Base-by-base conservation (phyloP, 2,329 filamentous ascomycete genomes). In the Colletotrichum salicis region DNA sequence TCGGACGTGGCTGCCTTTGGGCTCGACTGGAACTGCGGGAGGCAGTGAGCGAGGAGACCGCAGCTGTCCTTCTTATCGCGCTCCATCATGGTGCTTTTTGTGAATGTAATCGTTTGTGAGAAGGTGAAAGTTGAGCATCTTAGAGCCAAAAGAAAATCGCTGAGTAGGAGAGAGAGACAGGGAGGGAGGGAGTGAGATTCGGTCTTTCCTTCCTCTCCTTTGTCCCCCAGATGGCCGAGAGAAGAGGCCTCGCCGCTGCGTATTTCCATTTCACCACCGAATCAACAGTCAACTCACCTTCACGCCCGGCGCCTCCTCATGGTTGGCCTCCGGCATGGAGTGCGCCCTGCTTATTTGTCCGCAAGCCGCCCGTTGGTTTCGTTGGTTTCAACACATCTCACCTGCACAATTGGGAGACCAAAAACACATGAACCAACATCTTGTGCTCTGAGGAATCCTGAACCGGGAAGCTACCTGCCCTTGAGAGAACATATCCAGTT, bases 321-420 rank as follows among this genome's bases (percentile, higher is more conserved):
- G 6, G 54, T 45, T 37, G 64, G 63, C 68, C 64, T 58, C 68
- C 64, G 3, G n/a, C 57, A 57, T 71, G 5, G n/a, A 56, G 4
- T 67, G 35, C 61, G 56, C 48, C 68, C 41, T 37, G 10, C 35
- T 31, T 24, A 24, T 10, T 15, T 15, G 19, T n/a, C 19, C 41
- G 37, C n/a, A 51, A 52, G 67, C 67, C 51, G 37, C 57, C 15
- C 13, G 33, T 37, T 56, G 51, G 29, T 54, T 22, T 24, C 48
- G 33, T 37, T 56, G 51, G 29, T 54, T 22, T 24, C 48, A 35
- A 10, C 19, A 35, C 13, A 5, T 27, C 51, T 33, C 24, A 31
- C 22, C 19, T 61, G 48, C 51, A 48, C 37, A 29, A 12, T 33
- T 67, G 29, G 61, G 61, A 51, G 56, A 48, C 37, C 56, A 8